Evolutionary conservation across 1,139 yeast genomes (phyloP).

Genomic region (Blastobotrys apis): DNA sequence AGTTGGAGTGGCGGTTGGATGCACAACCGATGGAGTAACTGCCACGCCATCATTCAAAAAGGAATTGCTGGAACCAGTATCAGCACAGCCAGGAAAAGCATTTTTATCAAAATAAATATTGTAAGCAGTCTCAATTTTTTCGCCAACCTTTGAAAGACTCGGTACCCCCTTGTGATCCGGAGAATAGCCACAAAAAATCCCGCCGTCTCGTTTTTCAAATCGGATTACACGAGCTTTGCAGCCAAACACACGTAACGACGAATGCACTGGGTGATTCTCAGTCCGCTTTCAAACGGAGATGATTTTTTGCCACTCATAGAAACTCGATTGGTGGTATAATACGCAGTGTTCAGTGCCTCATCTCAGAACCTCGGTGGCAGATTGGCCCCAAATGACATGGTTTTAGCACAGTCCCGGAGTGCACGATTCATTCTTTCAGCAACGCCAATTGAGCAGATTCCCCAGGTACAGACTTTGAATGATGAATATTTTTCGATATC

Average conservation of each 20-base stretch:
- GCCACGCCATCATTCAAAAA: not conserved
- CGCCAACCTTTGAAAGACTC: not conserved
- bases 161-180: not conserved
- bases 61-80: not conserved
- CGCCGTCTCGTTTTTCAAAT: not conserved
- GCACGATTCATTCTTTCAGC: conserved; percentile 9
- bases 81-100: not conserved
- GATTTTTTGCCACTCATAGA: not conserved
- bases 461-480: not conserved
- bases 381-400: not conserved
- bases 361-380: not conserved
- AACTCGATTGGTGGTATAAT: not conserved
- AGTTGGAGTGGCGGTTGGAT: not conserved
- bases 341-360: not conserved
- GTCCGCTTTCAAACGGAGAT: not conserved
- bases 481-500: not conserved
- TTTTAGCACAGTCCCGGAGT: conserved; percentile 1
- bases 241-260: conserved; percentile 5
- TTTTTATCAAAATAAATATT: not conserved
- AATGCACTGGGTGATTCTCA: not conserved
- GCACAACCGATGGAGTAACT: not conserved
- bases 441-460: not conserved
- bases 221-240: conserved; percentile 1
- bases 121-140: not conserved
- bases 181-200: not conserved